Percentiles rank a stretch among this genome's conserved stretches.
These are phyloP conservation scores for Flaveria brownii DNA, from an alignment of 129 eudicot species.

Conservation along the genomic window DNA sequence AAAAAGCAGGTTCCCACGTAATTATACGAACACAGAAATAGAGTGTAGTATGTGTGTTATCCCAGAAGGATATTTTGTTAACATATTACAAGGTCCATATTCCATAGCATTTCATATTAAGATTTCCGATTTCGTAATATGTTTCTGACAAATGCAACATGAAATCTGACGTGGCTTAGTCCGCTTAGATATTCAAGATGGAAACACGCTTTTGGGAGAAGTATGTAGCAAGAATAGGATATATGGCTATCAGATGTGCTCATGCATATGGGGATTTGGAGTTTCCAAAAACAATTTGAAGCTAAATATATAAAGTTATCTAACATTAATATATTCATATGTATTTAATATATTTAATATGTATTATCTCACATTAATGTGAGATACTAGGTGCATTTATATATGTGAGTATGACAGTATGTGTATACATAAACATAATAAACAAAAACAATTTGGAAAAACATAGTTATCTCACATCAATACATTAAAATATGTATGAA, in stretches of 20 bases:
- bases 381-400: background rate
- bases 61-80: background rate
- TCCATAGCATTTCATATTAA: background rate
- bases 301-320: no score
- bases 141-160: background rate
- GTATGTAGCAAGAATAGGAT: no score
- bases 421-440: background rate
- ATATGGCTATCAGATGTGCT: background rate
- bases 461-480: background rate
- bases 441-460: background rate
- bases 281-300: background rate
- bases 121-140: no score
- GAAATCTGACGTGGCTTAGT: background rate
- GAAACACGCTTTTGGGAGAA: no score
- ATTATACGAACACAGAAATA: conserved; percentile 16
- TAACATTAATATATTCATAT: no score
- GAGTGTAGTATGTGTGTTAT: background rate
- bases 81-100: conserved; percentile 5
- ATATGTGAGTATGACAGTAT: background rate
- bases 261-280: background rate
- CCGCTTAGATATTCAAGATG: no score
- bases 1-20: conserved; percentile 7
- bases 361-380: no score
- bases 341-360: no score
- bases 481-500: background rate